These are phyloP conservation scores for Cryptococcus sp. DNA, from an alignment of 1,284 basidiomycete genomes.

Conservation along the genomic window DNA sequence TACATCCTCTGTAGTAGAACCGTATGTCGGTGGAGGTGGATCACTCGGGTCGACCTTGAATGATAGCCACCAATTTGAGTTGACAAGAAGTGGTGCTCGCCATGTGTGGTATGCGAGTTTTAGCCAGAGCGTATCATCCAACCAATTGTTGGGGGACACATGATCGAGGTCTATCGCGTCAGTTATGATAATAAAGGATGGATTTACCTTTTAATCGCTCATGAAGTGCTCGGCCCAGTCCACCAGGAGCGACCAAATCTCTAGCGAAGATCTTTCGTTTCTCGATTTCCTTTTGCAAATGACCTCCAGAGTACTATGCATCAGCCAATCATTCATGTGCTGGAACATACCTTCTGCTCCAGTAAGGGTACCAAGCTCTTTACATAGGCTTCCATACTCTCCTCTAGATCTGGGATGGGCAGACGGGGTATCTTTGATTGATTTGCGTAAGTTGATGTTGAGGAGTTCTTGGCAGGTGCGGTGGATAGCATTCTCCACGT, in stretches of 20 bases:
- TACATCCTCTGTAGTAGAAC: constrained; percentile 5
- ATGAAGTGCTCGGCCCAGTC: constrained; percentile 69
- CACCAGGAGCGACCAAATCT: constrained; percentile 62
- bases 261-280: constrained; percentile 62
- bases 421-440: constrained; percentile 58
- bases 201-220: constrained; percentile 69
- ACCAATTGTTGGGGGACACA: constrained; percentile 85
- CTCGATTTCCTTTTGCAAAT: constrained; percentile 58
- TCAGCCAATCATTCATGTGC: not conserved
- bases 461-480: too few species aligned
- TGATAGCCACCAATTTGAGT: constrained; percentile 98
- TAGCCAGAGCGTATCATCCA: constrained; percentile 92
- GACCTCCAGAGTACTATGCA: constrained; percentile 52
- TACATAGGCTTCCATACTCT: constrained; percentile 75
- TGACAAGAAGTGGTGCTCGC: constrained; percentile 78
- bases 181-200: not conserved
- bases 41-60: constrained; percentile 57
- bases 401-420: constrained; percentile 76
- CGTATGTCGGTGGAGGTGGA: constrained; percentile 36
- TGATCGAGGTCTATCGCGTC: constrained; percentile 68
- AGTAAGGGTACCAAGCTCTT: constrained; percentile 75
- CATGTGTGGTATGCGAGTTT: constrained; percentile 86
- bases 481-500: too few species aligned
- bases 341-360: constrained; percentile 60
- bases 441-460: constrained; percentile 49